These are phyloP conservation scores for Asterophora parasitica DNA, from an alignment of 768 basidiomycete species.

Conservation along the genomic window DNA sequence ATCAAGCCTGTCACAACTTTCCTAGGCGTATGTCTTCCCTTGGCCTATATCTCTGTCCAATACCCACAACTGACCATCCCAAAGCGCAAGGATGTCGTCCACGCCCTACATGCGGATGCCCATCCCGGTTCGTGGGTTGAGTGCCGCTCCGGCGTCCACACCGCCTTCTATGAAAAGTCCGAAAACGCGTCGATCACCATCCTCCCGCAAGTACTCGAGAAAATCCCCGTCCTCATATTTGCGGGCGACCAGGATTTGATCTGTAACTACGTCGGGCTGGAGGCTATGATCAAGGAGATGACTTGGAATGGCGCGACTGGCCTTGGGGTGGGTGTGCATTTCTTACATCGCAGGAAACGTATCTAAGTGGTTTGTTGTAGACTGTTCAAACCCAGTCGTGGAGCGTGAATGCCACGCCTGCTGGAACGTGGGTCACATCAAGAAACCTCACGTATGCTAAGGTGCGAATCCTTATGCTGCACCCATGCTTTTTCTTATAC, in stretches of 20 bases:
- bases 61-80: constrained; percentile 7
- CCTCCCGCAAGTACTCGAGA: constrained; percentile 72
- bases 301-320: constrained; percentile 85
- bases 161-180: constrained; percentile 48
- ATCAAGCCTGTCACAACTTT: constrained; percentile 71
- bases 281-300: constrained; percentile 77
- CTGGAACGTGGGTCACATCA: constrained; percentile 88
- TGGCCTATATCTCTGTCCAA: neutral
- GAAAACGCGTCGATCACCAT: constrained; percentile 71
- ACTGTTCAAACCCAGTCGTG: constrained; percentile 67
- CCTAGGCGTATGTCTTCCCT: constrained; percentile 63
- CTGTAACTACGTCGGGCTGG: constrained; percentile 92
- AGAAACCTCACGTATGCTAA: constrained; percentile 93
- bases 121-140: constrained; percentile 85
- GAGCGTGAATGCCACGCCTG: constrained; percentile 68
- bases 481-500: neutral
- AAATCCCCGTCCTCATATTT: constrained; percentile 85
- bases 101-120: constrained; percentile 74
- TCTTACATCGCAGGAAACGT: no score
- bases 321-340: constrained; percentile 58
- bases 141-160: constrained; percentile 66
- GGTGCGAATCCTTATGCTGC: constrained; percentile 33
- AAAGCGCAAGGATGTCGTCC: constrained; percentile 77
- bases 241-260: constrained; percentile 95
- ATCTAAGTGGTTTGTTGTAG: constrained; percentile 27